Conservation (phyloP, 2,329 filamentous ascomycete genomes). For the Trichoderma pleuroti region DNA sequence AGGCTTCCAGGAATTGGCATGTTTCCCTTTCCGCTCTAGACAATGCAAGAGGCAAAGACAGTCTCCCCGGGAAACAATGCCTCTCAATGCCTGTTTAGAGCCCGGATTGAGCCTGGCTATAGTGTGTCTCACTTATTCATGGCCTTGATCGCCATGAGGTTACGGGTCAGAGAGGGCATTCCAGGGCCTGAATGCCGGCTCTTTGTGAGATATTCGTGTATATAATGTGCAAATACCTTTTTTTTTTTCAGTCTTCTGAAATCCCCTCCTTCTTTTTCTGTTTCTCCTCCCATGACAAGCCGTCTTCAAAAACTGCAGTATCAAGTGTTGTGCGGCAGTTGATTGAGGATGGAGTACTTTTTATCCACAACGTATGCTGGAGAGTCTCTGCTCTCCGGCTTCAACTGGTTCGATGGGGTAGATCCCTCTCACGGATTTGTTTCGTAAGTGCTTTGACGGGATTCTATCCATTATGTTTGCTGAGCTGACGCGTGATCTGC, state of each 20-base stretch:
- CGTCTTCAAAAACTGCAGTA: not conserved
- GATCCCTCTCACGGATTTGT: constrained; percentile 69
- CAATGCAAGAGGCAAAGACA: not conserved
- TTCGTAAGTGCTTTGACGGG: constrained; percentile 44
- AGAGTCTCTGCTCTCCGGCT: constrained; percentile 43
- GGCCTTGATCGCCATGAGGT: not conserved
- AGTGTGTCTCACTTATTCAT: not conserved
- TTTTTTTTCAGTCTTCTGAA: not conserved
- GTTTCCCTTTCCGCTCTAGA: not conserved
- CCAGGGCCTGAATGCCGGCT: not conserved
- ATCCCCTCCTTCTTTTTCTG: not conserved
- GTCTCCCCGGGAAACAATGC: constrained; percentile 5
- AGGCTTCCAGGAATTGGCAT: not conserved
- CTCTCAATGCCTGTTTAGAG: not conserved
- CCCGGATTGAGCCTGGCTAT: not conserved
- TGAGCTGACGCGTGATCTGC: not conserved
- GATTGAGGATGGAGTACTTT: constrained; percentile 38
- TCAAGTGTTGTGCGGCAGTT: not conserved
- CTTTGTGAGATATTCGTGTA: not conserved
- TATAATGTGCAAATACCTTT: constrained; percentile 10
- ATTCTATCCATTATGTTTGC: not conserved
- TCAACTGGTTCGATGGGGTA: constrained; percentile 46
- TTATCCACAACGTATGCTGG: constrained; percentile 43
- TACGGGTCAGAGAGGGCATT: not conserved
- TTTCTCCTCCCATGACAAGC: not conserved